Conservation (phyloP, 306 rosid species). For the Aeschynomene evenia region DNA sequence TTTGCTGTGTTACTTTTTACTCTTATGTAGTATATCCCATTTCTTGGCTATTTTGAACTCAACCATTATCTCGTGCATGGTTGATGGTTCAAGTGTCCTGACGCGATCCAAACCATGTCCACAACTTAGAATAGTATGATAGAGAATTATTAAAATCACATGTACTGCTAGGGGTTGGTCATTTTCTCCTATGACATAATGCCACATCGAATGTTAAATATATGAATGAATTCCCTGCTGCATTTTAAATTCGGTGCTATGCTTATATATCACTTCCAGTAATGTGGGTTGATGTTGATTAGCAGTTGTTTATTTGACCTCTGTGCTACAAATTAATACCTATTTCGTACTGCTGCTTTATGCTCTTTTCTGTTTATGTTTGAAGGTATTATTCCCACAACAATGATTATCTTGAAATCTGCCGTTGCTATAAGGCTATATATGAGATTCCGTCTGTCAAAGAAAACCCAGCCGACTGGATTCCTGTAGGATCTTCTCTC, state of each 20-base stretch:
- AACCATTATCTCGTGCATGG: background rate
- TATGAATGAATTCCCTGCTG: background rate
- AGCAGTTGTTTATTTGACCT: constrained; percentile 1
- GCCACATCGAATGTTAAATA: background rate
- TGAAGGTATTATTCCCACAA: constrained; percentile 72
- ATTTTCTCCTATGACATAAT: background rate
- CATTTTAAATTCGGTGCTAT: background rate
- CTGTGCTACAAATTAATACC: background rate
- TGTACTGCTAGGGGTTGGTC: background rate
- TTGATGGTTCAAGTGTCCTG: background rate
- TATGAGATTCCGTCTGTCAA: constrained; percentile 81
- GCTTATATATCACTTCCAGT: background rate
- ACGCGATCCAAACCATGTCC: background rate
- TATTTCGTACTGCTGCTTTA: background rate
- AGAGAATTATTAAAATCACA: background rate
- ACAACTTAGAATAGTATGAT: background rate
- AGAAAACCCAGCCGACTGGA: constrained; percentile 70
- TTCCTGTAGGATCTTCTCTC: constrained; percentile 48
- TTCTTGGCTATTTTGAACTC: background rate
- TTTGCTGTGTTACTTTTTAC: background rate
- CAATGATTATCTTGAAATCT: constrained; percentile 87
- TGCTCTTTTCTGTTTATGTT: constrained; percentile 9
- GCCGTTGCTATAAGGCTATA: constrained; percentile 84
- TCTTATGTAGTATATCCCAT: background rate
- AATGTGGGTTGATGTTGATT: background rate